Base-by-base conservation (phyloP, 495 filamentous ascomycete species). In the Podospora pseudocomata region DNA sequence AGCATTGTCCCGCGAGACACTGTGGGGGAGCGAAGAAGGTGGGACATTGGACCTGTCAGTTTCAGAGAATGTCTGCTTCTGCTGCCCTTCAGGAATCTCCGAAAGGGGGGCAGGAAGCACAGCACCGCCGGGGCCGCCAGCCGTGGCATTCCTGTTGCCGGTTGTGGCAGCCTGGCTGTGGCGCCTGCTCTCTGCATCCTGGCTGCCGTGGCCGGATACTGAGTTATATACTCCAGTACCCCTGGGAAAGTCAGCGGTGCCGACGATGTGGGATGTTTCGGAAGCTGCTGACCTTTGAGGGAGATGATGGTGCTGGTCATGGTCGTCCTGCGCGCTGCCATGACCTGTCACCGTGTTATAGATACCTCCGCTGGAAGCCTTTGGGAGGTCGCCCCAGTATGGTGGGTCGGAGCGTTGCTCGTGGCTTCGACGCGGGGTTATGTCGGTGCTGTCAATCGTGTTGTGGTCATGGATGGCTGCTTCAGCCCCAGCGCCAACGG, bases 301-400 rank as follows among this genome's bases (percentile, higher is more conserved):
- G 26, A 74, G 6, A 60, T 68, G 57, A 27, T 77, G 73, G 60
- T 80, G 79, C 23, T 80, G 71, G 0, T 65, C 71, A 34, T 79
- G 72, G 63, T 72, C 72, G 58, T 78, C 76, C 7, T 73, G 70
- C 58, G 78, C 55, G 65, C 80, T 82, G 5, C 80, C 80, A 44
- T 82, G 80, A 18, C 80, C 80, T 4, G 72, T 73, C 13, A 82
- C 79, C 0, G 75, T 75, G 67, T 82, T 82, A 39, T 82, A 81
- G n/a, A 81, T 68, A 5, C 70, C 73, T 18, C 75, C 71, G 4
- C 73, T 70, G 13, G 67, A 59, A 3, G 76, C 75, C 61, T 75
- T 73, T 63, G 80, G 78, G 28, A 80, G 71, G 34, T 72, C 67
- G 28, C 80, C 80, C 80, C 80, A 81, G 67, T 82, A 81, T 0